Evolutionary conservation across 2,329 filamentous ascomycete species (phyloP).

Genomic region (Hansfordia pulvinata): DNA sequence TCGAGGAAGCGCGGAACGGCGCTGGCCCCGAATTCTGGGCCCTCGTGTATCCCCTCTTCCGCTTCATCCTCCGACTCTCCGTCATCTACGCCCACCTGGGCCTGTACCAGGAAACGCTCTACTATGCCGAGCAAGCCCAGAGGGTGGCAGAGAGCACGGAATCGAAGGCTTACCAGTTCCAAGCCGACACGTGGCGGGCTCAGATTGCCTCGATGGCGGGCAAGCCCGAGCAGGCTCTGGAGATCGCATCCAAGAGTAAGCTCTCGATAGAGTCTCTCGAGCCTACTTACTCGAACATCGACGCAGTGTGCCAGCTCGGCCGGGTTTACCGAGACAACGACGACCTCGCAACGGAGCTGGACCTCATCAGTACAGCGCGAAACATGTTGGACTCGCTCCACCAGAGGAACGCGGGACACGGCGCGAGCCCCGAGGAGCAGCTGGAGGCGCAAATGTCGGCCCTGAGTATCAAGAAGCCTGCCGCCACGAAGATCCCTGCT

Average conservation of each 20-base stretch:
- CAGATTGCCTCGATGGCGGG: constrained; percentile 43
- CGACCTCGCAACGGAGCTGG: constrained; percentile 26
- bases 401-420: no score
- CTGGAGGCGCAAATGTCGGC: constrained; percentile 23
- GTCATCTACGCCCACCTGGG: constrained; percentile 72
- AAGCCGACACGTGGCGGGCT: constrained; percentile 40
- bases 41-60: constrained; percentile 60
- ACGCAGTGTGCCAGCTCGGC: constrained; percentile 40
- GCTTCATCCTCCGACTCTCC: constrained; percentile 60
- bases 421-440: constrained; percentile 10
- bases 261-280: constrained; percentile 32
- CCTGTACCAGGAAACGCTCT: constrained; percentile 75
- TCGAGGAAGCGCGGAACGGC: constrained; percentile 7
- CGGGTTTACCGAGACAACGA: constrained; percentile 38
- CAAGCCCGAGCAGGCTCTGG: constrained; percentile 41
- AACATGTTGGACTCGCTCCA: no score
- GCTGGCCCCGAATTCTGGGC: constrained; percentile 66
- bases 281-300: constrained; percentile 26
- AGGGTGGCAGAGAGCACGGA: constrained; percentile 60
- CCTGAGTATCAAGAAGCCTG: constrained; percentile 18
- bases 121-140: constrained; percentile 73
- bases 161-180: constrained; percentile 42
- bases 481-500: constrained; percentile 8
- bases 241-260: constrained; percentile 39
- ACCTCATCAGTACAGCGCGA: constrained; percentile 30